Evolutionary conservation across 2,329 filamentous ascomycete genomes (phyloP), one percentile per base, ranked within the genome.

Genomic region (Alternaria conjuncta): DNA sequence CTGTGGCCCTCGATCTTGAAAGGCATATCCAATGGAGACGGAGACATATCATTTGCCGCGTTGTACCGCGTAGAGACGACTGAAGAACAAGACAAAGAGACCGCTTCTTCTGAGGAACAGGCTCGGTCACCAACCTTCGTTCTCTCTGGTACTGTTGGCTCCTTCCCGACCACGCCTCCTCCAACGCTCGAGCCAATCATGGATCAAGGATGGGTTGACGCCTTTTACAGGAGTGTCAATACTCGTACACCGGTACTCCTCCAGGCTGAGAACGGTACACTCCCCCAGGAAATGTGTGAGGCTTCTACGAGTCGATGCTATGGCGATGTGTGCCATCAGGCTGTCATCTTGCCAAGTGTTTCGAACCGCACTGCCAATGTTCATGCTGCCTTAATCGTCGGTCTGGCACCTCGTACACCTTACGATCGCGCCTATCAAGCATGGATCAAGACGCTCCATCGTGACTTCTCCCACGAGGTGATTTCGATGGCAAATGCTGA

Each of bases 361-460:
- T 43, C 36, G 41, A 43, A 55, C 1, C 44, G 30, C 10, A 44
- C 57, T 26, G 26, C 49, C 26, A 60, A 30, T 11, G 6, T 60
- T 12, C 5, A 60, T n/a, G 57, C 57, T 5, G 43, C 10, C 2
- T 21, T 60, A 10, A 47, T 60, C 21, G 20, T 60, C 12, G 57
- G 57, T 9, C 3, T 60, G 12, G 57, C 57, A 36, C 57, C 57
- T n/a, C 57, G 49, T 10, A 55, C 49, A 20, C 21, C 57, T 41
- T 60, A 60, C 10, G 50, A 60, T 10, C 30, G 15, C n/a, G 23
- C 50, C 20, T 60, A 60, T 12, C 50, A 60, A 36, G 12, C 57
- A 9, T 60, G 57, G 57, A 50, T 60, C n/a, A 26, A 43, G 36
- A 60, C 57, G 8, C 57, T 60, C 3, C 57, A 60, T 36, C 50